Evolutionary conservation across 306 rosid genomes (phyloP).

Genomic region (Lathyrus sativus): DNA sequence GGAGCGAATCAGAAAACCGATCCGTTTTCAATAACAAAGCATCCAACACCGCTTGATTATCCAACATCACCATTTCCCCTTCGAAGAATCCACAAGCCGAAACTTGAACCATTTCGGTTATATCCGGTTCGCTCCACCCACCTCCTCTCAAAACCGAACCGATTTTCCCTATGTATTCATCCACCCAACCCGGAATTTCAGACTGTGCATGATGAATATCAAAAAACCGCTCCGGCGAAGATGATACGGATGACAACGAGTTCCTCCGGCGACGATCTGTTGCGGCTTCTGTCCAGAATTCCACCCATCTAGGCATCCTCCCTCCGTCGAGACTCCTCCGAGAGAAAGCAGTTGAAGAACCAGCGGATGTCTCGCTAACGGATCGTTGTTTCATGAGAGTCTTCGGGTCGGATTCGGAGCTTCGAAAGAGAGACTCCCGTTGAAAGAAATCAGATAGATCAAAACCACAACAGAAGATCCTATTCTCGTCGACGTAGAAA

Average conservation of each 20-base stretch:
- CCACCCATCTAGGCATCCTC: slow-evolving; percentile 95
- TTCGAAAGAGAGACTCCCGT: slow-evolving; percentile 66
- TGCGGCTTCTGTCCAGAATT: slow-evolving; percentile 95
- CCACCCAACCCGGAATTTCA: slow-evolving; percentile 76
- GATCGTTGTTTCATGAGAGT: slow-evolving; percentile 72
- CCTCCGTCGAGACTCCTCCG: slow-evolving; percentile 85
- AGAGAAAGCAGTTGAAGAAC: slow-evolving; percentile 58
- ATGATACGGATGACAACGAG: slow-evolving; percentile 52
- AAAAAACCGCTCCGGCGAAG: slow-evolving; percentile 76
- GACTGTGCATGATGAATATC: slow-evolving; percentile 58
- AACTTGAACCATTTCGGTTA: slow-evolving; percentile 71
- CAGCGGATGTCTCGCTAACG: slow-evolving; percentile 76
- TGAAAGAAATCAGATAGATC: slow-evolving; percentile 96
- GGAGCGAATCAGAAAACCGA: slow-evolving; percentile 74
- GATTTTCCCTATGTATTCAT: slow-evolving; percentile 69
- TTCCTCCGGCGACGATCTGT: slow-evolving; percentile 72
- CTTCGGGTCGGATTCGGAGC: slow-evolving; percentile 57
- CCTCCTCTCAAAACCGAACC: slow-evolving; percentile 77
- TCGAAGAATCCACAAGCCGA: slow-evolving; percentile 83
- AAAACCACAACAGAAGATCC: slow-evolving; percentile 85
- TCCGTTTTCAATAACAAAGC: slow-evolving; percentile 81
- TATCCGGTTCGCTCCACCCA: slow-evolving; percentile 89
- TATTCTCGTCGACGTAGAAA: slow-evolving; percentile 88
- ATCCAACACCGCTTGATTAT: slow-evolving; percentile 83
- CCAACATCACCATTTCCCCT: slow-evolving; percentile 75